phyloP scores from a whole-genome alignment of 306 rosid genomes.

The Malus asiatica region DNA sequence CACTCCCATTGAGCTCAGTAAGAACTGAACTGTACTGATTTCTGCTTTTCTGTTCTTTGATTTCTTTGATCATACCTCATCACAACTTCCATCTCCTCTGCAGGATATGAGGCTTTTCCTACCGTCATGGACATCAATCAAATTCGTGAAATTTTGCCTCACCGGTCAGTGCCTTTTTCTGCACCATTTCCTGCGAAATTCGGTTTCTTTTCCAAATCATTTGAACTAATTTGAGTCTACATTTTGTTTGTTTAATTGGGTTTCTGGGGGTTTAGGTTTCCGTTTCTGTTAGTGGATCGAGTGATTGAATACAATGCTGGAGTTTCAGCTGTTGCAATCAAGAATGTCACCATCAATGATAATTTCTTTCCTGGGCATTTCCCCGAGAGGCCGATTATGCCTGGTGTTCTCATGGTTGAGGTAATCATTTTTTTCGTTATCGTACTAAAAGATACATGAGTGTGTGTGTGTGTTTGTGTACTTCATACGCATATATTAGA shows the following conservation, averaged over 20 bases:
- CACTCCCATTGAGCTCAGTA: conserved; percentile 58
- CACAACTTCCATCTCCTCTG: neutral
- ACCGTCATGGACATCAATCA: conserved; percentile 72
- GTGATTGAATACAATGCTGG: conserved; percentile 45
- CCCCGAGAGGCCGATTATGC: conserved; percentile 94
- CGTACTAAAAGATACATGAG: neutral
- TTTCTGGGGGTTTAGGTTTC: conserved; percentile 45
- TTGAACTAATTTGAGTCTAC: neutral
- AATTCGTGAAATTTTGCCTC: conserved; percentile 79
- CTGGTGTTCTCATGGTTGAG: conserved; percentile 97
- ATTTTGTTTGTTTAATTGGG: conserved; percentile 2
- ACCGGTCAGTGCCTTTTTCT: conserved; percentile 40
- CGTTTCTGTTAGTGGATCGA: conserved; percentile 92
- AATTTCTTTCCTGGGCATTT: conserved; percentile 96
- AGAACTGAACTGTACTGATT: neutral
- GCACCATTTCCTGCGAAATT: neutral
- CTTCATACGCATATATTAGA: too few relatives aligned
- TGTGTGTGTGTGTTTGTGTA: too few relatives aligned
- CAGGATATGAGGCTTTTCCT: conserved; percentile 84
- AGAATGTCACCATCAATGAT: conserved; percentile 72
- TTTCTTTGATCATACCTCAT: neutral
- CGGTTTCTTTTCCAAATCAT: too few relatives aligned
- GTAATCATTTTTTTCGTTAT: conserved; percentile 21
- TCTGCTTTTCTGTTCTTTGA: neutral
- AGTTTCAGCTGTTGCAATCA: conserved; percentile 43